A percentile compares a stretch with the other conserved stretches of the same genome.
phyloP scores from a whole-genome alignment of 495 filamentous ascomycete genomes.

The Hyaloscypha finlandica region DNA sequence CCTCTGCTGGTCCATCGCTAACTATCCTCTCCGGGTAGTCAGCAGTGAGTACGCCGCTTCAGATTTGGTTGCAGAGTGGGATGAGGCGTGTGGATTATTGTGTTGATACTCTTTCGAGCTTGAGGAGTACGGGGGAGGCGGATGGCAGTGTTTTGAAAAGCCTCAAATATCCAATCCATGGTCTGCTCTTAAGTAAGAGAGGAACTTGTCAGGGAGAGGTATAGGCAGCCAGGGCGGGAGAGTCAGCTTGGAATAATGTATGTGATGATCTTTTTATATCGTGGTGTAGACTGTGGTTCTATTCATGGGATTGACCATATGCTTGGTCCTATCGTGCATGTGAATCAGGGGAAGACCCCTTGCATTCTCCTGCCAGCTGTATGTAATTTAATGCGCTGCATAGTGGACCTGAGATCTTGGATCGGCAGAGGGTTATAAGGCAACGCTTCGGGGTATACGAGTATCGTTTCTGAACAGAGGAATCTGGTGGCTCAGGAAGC shows the following conservation, averaged over 20 bases:
- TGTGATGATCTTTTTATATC: not conserved
- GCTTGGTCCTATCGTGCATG: not conserved
- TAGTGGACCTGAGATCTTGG: not conserved
- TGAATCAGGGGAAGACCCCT: not conserved
- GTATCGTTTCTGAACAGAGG: not conserved
- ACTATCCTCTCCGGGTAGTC: slow-evolving; percentile 62
- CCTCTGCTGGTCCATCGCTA: slow-evolving; percentile 51
- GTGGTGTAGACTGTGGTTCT: not conserved
- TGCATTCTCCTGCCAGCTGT: not conserved
- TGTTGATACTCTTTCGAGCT: slow-evolving; percentile 57
- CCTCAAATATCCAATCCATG: not conserved
- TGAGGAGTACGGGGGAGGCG: slow-evolving; percentile 6
- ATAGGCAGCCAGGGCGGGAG: not conserved
- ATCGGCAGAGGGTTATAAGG: not conserved
- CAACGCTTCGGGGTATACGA: slow-evolving; percentile 1
- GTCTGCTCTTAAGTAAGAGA: not conserved
- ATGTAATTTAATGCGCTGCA: slow-evolving; percentile 1
- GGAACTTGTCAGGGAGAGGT: not conserved
- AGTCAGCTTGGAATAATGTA: not conserved
- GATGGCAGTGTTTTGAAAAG: not conserved
- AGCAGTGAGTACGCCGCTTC: slow-evolving; percentile 53
- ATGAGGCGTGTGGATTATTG: slow-evolving; percentile 67
- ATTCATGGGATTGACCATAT: slow-evolving; percentile 4
- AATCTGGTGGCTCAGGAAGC: not conserved
- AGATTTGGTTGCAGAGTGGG: slow-evolving; percentile 63